A percentile compares a stretch with the other conserved stretches of the same genome.
Conservation (phyloP, 169 alveolate species). For the Cryptosporidium meleagridis region DNA sequence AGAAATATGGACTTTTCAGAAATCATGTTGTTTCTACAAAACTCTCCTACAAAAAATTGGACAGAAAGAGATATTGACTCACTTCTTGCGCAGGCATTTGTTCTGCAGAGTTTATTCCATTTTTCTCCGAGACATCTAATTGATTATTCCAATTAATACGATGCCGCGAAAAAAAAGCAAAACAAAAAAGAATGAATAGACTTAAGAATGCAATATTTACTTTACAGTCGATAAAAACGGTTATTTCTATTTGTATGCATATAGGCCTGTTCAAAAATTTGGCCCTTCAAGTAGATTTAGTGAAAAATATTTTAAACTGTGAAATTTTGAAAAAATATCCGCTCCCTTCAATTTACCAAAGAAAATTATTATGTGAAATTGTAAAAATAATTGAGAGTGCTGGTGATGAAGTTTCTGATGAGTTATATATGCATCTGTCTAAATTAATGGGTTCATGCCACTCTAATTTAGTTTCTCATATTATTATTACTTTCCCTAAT, state of each 20-base stretch:
- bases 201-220: constrained; percentile 1
- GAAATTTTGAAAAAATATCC: constrained; percentile 34
- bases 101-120: constrained; percentile 80
- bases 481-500: not conserved
- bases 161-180: constrained; percentile 12
- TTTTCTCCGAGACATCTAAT: constrained; percentile 81
- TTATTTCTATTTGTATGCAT: constrained; percentile 13
- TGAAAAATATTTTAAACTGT: not conserved
- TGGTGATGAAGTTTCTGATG: constrained; percentile 16
- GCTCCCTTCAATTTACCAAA: constrained; percentile 14
- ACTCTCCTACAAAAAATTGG: constrained; percentile 90
- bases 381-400: constrained; percentile 10
- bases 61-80: constrained; percentile 88
- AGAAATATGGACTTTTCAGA: constrained; percentile 87
- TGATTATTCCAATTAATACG: constrained; percentile 11
- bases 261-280: not conserved
- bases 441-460: not conserved
- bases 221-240: constrained; percentile 2
- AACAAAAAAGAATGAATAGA: not conserved
- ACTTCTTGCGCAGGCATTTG: constrained; percentile 89
- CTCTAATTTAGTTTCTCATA: constrained; percentile 2
- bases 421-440: constrained; percentile 11
- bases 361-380: not conserved
- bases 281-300: constrained; percentile 8
- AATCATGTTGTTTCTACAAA: constrained; percentile 89